A percentile compares a stretch with the other conserved stretches of the same genome.
Evolutionary conservation across 2,329 filamentous ascomycete species (phyloP).

Genomic region (Fusarium austroafricanum): DNA sequence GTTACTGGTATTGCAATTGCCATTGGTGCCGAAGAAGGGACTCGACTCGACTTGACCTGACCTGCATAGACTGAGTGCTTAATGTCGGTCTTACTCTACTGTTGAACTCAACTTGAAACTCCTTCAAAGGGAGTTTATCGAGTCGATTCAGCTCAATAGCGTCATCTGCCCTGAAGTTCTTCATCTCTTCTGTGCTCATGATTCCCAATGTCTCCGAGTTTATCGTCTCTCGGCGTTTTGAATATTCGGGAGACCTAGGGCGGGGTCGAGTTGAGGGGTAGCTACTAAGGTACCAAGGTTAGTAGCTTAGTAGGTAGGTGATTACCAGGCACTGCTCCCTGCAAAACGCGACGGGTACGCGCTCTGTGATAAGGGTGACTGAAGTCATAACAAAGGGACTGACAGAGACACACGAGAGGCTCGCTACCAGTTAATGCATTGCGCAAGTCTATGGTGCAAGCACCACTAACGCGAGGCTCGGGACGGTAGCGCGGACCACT

Average conservation of each 20-base stretch:
- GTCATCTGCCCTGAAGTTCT: conserved; percentile 22
- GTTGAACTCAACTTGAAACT: background rate
- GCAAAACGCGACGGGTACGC: conserved; percentile 21
- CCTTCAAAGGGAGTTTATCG: background rate
- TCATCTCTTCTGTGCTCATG: conserved; percentile 32
- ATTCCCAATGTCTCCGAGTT: conserved; percentile 29
- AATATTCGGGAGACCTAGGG: conserved; percentile 7
- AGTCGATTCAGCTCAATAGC: conserved; percentile 16
- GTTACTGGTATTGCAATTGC: background rate
- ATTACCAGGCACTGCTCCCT: conserved; percentile 9
- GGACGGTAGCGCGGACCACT: conserved; percentile 20
- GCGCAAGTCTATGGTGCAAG: background rate
- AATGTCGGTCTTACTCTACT: background rate
- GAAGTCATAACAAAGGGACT: conserved; percentile 39
- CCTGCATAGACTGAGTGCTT: no score
- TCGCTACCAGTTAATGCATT: conserved; percentile 27
- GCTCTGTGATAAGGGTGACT: conserved; percentile 24
- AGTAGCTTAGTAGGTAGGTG: no score
- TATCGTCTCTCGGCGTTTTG: background rate
- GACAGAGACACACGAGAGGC: no score
- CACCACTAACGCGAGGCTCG: conserved; percentile 31
- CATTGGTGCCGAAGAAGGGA: background rate
- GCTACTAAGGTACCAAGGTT: no score
- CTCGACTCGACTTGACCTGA: no score
- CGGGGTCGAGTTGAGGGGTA: conserved; percentile 16